Evolutionary conservation across 192 early-diverging fungal species (phyloP).

Genomic region (Coemansia brasiliensis): DNA sequence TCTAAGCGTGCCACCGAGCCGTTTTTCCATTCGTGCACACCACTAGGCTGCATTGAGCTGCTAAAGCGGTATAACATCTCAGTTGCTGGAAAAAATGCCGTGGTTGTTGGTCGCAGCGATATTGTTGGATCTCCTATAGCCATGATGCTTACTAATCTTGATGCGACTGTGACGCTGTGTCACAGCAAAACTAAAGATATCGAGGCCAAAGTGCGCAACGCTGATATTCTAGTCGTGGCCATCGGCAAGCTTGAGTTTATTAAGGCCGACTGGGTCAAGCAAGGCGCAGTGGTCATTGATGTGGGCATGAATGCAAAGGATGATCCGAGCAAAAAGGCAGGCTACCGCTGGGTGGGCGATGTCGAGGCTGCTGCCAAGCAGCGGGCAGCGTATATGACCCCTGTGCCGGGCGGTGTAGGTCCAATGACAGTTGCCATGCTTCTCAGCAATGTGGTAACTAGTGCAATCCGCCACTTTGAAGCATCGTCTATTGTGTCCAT

Average conservation of each 20-base stretch:
- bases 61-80: slow-evolving; percentile 68
- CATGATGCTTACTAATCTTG: slow-evolving; percentile 70
- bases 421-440: slow-evolving; percentile 99
- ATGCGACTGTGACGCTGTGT: slow-evolving; percentile 95
- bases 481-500: slow-evolving; percentile 56
- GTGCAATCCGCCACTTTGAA: slow-evolving; percentile 71
- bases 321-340: slow-evolving; percentile 87
- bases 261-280: slow-evolving; percentile 94
- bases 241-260: slow-evolving; percentile 78
- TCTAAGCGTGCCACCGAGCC: slow-evolving; percentile 78
- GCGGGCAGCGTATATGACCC: slow-evolving; percentile 84
- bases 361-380: slow-evolving; percentile 73
- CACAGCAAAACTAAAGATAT: slow-evolving; percentile 83
- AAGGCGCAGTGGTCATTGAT: slow-evolving; percentile 91
- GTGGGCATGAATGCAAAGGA: slow-evolving; percentile 93
- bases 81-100: slow-evolving; percentile 82
- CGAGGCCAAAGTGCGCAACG: slow-evolving; percentile 71
- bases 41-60: slow-evolving; percentile 88
- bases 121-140: slow-evolving; percentile 89
- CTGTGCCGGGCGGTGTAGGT: slow-evolving; percentile 98
- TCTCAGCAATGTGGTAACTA: slow-evolving; percentile 81
- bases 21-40: slow-evolving; percentile 94
- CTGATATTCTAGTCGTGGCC: slow-evolving; percentile 92
- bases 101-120: slow-evolving; percentile 96
- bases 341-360: slow-evolving; percentile 90